phyloP scores from a whole-genome alignment of 768 basidiomycete genomes.

The Podaxis sp. region DNA sequence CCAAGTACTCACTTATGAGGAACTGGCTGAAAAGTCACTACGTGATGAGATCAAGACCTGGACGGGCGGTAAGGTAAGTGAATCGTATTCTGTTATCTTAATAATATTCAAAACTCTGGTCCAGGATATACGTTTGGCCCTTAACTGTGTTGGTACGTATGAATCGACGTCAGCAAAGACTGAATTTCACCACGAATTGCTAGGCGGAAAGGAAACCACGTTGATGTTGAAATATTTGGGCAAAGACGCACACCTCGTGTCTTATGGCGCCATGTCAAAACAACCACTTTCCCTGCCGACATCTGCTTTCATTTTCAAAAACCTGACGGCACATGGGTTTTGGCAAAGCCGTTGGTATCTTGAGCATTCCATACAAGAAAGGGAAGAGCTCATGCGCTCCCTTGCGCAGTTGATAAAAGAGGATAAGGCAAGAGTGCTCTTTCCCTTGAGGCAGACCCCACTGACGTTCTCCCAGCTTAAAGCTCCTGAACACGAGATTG shows the following conservation, averaged over 20 bases:
- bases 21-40: constrained; percentile 57
- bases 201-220: constrained; percentile 64
- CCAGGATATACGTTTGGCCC: constrained; percentile 43
- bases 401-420: constrained; percentile 52
- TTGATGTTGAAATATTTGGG: constrained; percentile 69
- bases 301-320: constrained; percentile 82
- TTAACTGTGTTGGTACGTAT: constrained; percentile 49
- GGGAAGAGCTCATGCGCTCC: constrained; percentile 46
- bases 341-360: constrained; percentile 78
- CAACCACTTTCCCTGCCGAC: constrained; percentile 75
- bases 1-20: constrained; percentile 76
- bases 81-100: background rate
- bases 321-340: constrained; percentile 72
- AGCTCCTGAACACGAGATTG: constrained; percentile 67
- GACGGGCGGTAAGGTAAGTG: constrained; percentile 58
- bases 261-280: constrained; percentile 91
- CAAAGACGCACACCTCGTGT: constrained; percentile 69
- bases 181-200: background rate
- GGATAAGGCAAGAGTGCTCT: constrained; percentile 43
- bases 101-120: background rate
- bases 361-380: constrained; percentile 43
- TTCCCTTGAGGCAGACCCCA: background rate
- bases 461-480: constrained; percentile 44
- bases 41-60: constrained; percentile 56
- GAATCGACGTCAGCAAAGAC: background rate